These are phyloP conservation scores for Bryoglossum gracile DNA, from an alignment of 495 filamentous ascomycete species.

Conservation along the genomic window DNA sequence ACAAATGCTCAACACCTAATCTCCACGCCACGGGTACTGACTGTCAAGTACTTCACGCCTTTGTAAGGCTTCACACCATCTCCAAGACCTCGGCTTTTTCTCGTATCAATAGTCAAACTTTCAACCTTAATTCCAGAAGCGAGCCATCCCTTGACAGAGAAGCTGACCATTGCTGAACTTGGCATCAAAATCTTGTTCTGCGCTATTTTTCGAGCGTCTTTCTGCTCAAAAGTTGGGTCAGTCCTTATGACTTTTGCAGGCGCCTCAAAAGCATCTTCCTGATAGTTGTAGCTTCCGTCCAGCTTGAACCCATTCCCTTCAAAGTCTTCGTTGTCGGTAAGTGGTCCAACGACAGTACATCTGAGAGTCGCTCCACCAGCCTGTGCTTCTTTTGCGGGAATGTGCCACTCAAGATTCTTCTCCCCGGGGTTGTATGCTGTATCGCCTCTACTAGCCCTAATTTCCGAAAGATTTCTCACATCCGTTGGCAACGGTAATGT, in stretches of 20 bases:
- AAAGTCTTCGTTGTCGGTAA: slow-evolving; percentile 54
- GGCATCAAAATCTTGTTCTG: slow-evolving; percentile 86
- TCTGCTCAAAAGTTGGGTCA: slow-evolving; percentile 30
- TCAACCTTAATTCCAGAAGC: slow-evolving; percentile 92
- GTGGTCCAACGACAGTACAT: slow-evolving; percentile 68
- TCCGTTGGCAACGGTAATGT: slow-evolving; percentile 71
- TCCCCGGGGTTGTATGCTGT: slow-evolving; percentile 70
- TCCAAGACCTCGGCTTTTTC: slow-evolving; percentile 78
- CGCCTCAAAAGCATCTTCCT: slow-evolving; percentile 49
- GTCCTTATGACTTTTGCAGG: slow-evolving; percentile 35
- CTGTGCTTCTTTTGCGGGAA: slow-evolving; percentile 59
- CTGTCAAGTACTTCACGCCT: slow-evolving; percentile 93
- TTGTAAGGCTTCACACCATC: slow-evolving; percentile 93
- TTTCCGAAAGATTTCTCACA: slow-evolving; percentile 81
- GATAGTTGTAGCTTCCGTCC: slow-evolving; percentile 46
- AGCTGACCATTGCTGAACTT: slow-evolving; percentile 75
- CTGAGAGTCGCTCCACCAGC: slow-evolving; percentile 66
- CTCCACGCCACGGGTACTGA: slow-evolving; percentile 81
- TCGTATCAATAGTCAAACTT: slow-evolving; percentile 74
- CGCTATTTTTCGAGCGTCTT: slow-evolving; percentile 47
- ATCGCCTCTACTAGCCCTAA: slow-evolving; percentile 78
- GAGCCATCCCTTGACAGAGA: slow-evolving; percentile 90
- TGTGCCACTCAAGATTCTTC: slow-evolving; percentile 70
- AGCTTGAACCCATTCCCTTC: slow-evolving; percentile 42
- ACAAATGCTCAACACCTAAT: slow-evolving; percentile 30